Conservation (phyloP, 345 rosid genomes). For the Boechera retrofracta region DNA sequence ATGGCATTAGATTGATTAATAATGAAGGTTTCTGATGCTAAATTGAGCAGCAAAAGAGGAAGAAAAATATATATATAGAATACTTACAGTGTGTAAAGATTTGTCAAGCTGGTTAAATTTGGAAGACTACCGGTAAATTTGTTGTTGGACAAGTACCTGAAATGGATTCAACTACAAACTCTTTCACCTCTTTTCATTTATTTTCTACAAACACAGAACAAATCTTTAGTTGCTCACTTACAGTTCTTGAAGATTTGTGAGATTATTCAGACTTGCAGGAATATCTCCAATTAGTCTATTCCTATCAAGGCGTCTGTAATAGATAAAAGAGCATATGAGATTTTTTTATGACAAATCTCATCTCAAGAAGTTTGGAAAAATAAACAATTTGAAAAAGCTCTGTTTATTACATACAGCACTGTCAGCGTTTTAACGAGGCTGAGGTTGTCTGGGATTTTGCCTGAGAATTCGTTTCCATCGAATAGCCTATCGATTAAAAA, state of each 20-base stretch:
- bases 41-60: not conserved
- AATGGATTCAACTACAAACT: conserved; percentile 30
- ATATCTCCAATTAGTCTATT: conserved; percentile 58
- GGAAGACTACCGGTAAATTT: conserved; percentile 65
- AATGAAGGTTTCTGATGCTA: not conserved
- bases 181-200: not conserved
- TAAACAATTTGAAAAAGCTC: not conserved
- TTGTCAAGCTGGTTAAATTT: conserved; percentile 55
- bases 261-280: conserved; percentile 67
- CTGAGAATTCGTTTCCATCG: not conserved
- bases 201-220: not conserved
- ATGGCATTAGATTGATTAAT: not conserved
- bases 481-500: not conserved
- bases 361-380: not conserved
- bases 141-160: conserved; percentile 77
- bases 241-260: conserved; percentile 58
- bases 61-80: not conserved
- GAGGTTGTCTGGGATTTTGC: not conserved
- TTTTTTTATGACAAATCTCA: not conserved
- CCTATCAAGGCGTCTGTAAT: conserved; percentile 74
- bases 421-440: not conserved
- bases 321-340: not conserved
- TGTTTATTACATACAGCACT: not conserved
- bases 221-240: conserved; percentile 49
- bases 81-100: conserved; percentile 72